These are phyloP conservation scores for Xylariaceae sp. DNA, from an alignment of 2,329 filamentous ascomycete genomes.

Conservation along the genomic window DNA sequence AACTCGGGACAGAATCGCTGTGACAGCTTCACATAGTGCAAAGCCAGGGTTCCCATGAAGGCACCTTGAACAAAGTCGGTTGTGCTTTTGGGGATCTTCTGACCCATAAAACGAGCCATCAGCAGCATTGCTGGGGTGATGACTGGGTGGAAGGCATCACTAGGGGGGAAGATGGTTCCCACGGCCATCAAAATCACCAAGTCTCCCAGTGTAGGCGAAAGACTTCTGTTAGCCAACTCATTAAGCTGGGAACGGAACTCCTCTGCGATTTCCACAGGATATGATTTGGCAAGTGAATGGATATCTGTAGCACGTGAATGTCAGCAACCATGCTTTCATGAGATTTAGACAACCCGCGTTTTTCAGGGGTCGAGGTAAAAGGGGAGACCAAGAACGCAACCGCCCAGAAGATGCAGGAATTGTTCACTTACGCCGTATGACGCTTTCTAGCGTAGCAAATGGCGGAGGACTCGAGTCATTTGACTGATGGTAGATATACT, in stretches of 20 bases:
- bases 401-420: background rate
- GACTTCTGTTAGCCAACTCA: constrained; percentile 46
- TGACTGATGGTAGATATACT: constrained; percentile 51
- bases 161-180: constrained; percentile 82
- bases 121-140: constrained; percentile 83
- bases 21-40: constrained; percentile 78
- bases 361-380: background rate
- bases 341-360: background rate
- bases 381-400: background rate
- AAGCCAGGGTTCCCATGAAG: constrained; percentile 70
- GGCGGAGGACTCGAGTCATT: constrained; percentile 41
- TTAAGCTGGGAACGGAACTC: constrained; percentile 71
- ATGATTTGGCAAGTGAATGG: constrained; percentile 85
- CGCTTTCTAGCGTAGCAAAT: constrained; percentile 66
- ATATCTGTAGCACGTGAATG: constrained; percentile 9
- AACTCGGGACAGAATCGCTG: constrained; percentile 88
- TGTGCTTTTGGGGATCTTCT: constrained; percentile 62
- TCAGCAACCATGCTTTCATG: constrained; percentile 3
- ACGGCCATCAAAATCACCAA: constrained; percentile 79
- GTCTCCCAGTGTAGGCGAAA: constrained; percentile 61
- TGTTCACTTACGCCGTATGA: constrained; percentile 62
- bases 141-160: constrained; percentile 94
- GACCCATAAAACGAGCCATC: constrained; percentile 77
- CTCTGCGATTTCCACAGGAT: constrained; percentile 69
- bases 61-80: constrained; percentile 67